phyloP scores from a whole-genome alignment of 306 rosid species.

The Quercus dentata region DNA sequence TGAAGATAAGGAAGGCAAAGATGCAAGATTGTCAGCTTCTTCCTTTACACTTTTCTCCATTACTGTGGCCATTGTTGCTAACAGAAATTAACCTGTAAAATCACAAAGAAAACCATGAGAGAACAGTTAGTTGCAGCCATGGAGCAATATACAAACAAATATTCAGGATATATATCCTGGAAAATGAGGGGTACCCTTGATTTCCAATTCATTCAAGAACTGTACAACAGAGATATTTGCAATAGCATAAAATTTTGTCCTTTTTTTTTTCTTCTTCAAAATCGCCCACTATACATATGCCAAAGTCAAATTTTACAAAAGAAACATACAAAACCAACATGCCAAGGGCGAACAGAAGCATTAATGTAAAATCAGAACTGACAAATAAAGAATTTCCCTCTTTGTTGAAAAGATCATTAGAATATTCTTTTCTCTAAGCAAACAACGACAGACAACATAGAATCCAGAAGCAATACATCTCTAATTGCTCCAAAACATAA shows the following conservation, averaged over 20 bases:
- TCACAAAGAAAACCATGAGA: background rate
- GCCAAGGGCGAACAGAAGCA: background rate
- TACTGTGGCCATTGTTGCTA: conserved; percentile 3
- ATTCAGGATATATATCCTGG: background rate
- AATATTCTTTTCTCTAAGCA: background rate
- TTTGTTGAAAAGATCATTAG: background rate
- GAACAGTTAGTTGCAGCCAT: background rate
- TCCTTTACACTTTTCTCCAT: conserved; percentile 43
- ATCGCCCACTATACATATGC: background rate
- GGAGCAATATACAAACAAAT: background rate
- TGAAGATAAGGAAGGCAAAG: conserved; percentile 33
- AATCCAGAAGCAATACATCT: background rate
- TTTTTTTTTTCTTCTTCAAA: background rate
- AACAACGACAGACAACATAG: background rate
- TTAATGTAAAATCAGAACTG: background rate
- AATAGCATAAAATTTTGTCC: background rate
- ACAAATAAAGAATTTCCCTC: background rate
- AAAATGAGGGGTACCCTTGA: background rate
- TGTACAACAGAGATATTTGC: background rate
- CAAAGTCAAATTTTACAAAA: background rate
- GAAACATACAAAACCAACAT: background rate
- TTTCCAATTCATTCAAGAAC: background rate
- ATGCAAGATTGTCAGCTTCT: conserved; percentile 17
- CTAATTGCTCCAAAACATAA: no score
- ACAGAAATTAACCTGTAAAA: conserved; percentile 19